Evolutionary conservation across 441 rosid species (phyloP), one percentile per base, ranked within the genome.

Genomic region (Viola pubescens): DNA sequence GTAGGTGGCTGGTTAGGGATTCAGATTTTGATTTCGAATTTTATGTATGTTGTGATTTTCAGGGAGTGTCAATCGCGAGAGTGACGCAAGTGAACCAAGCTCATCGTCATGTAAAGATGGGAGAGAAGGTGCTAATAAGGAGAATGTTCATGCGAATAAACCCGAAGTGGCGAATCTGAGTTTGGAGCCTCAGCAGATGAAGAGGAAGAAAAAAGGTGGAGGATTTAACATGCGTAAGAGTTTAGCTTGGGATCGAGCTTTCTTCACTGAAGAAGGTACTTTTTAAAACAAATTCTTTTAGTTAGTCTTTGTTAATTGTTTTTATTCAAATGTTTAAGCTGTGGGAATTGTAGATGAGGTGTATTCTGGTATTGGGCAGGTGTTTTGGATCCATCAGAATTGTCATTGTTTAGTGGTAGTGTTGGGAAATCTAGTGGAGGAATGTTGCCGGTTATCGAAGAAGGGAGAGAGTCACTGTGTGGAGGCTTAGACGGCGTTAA

Each of bases 161-260:
- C 38, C 67, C 51, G 90, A 85, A 60, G 44, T 56, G 43, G 65
- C 75, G 14, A 87, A 82, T 63, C 81, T 89, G 56, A 77, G 72
- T 16, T 52, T 88, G 62, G 95, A 86, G 70, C 82, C 85, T 3
- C 95, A 83, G 41, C 70, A 73, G 73, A 90, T 88, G 97, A 94
- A 94, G 75, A 85, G 85, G 84, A 94, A 90, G 79, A 92, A 92
- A 55, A 87, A 76, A 76, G 82, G 76, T 14, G 87, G 85, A 50
- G 88, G 90, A 1, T 88, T 65, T 69, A 88, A 90, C 75, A 70
- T 94, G 73, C 77, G 96, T 41, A 90, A 90, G 71, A 94, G 98
- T 77, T 77, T 94, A 69, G 98, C 98, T 0, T 90, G 97, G 98
- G 74, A 94, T 51, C 74, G 72, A 57, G 97, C 97, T 59, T 89